Evolutionary conservation across 2,329 filamentous ascomycete genomes (phyloP).

Genomic region (Fusarium anguioides): DNA sequence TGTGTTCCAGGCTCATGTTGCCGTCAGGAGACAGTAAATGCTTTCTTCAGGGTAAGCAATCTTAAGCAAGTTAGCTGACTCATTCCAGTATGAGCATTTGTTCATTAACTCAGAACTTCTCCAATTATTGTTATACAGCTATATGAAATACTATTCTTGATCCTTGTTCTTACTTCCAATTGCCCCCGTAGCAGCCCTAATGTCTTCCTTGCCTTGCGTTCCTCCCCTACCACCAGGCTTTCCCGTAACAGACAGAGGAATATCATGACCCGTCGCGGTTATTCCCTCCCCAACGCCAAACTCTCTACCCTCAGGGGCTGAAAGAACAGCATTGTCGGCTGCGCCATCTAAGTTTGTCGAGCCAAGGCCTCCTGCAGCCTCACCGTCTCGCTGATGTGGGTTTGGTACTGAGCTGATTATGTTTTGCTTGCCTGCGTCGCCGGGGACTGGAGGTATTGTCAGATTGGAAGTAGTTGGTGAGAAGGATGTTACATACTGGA

Average conservation of each 20-base stretch:
- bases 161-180: slow-evolving; percentile 14
- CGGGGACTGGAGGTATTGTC: not conserved
- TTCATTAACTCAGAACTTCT: too few species aligned
- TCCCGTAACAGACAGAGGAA: slow-evolving; percentile 2
- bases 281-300: slow-evolving; percentile 1
- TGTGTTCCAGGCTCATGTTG: slow-evolving; percentile 11
- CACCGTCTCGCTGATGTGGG: slow-evolving; percentile 5
- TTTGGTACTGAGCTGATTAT: slow-evolving; percentile 16
- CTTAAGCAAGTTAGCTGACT: not conserved
- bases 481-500: not conserved
- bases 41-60: fast-evolving
- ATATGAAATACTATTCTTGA: not conserved
- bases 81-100: not conserved
- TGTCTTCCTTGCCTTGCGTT: slow-evolving; percentile 17
- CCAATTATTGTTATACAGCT: too few species aligned
- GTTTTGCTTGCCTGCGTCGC: slow-evolving; percentile 25
- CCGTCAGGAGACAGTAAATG: not conserved
- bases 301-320: not conserved
- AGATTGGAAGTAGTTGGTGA: fast-evolving
- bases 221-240: slow-evolving; percentile 24
- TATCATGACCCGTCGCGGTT: slow-evolving; percentile 17
- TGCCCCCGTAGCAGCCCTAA: not conserved
- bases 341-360: slow-evolving; percentile 4
- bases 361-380: slow-evolving; percentile 20
- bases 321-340: slow-evolving; percentile 11